These are phyloP conservation scores for Ballota nigra DNA, from an alignment of 257 asterid genomes.

Conservation along the genomic window DNA sequence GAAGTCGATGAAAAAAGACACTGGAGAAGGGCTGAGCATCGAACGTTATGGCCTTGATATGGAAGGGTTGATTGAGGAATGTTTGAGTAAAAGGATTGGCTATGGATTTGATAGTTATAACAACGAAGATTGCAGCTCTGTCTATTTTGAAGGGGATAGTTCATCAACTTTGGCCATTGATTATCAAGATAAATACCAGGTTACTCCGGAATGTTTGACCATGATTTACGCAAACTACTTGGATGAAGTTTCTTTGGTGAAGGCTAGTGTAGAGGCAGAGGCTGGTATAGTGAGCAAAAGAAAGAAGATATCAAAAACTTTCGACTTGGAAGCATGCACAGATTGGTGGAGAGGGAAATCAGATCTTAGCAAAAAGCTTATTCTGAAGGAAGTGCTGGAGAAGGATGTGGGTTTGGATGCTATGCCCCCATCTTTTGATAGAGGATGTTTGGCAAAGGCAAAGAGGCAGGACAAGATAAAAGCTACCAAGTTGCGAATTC, in stretches of 20 bases:
- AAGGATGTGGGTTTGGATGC: constrained; percentile 72
- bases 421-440: constrained; percentile 72
- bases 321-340: constrained; percentile 33
- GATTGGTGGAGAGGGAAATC: constrained; percentile 95
- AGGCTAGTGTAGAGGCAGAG: constrained; percentile 27
- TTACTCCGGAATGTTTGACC: constrained; percentile 63
- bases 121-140: constrained; percentile 31
- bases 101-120: constrained; percentile 25
- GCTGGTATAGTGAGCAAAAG: constrained; percentile 21
- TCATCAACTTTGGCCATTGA: constrained; percentile 18
- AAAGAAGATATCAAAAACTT: constrained; percentile 23
- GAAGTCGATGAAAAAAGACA: constrained; percentile 45
- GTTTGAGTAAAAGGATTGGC: constrained; percentile 36
- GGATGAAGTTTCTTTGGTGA: constrained; percentile 45
- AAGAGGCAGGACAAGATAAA: constrained; percentile 63
- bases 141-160: constrained; percentile 43
- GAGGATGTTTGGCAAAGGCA: constrained; percentile 37
- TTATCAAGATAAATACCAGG: constrained; percentile 36
- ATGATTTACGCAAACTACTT: constrained; percentile 50
- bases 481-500: constrained; percentile 71
- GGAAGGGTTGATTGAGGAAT: constrained; percentile 50
- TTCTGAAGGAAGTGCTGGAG: constrained; percentile 57
- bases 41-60: constrained; percentile 40
- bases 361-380: constrained; percentile 70
- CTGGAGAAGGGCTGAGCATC: constrained; percentile 24